These are phyloP conservation scores for Neurospora cerealis DNA, from an alignment of 495 filamentous ascomycete genomes.

Conservation along the genomic window DNA sequence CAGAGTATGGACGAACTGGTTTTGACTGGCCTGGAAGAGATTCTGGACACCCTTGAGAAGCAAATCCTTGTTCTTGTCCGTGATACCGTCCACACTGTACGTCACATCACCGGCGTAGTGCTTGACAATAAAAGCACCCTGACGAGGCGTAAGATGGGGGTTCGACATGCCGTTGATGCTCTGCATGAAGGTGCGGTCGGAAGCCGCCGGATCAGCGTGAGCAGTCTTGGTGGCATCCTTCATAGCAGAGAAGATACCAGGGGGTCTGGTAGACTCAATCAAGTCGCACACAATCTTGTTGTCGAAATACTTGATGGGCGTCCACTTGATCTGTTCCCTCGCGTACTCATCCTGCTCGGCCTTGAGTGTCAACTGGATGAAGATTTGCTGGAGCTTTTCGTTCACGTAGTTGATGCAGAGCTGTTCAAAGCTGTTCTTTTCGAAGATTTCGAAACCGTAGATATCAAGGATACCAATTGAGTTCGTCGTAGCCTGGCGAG, in stretches of 20 bases:
- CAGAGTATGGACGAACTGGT: constrained; percentile 72
- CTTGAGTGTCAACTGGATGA: constrained; percentile 95
- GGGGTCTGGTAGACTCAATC: constrained; percentile 86
- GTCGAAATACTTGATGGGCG: constrained; percentile 98
- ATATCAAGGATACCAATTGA: constrained; percentile 98
- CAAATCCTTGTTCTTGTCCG: constrained; percentile 99
- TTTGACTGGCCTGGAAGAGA: constrained; percentile 72
- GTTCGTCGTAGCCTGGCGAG: constrained; percentile 62
- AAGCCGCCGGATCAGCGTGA: constrained; percentile 86
- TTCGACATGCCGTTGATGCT: constrained; percentile 83
- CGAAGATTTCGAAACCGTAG: constrained; percentile 99
- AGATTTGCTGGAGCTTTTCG: constrained; percentile 98
- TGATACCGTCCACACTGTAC: constrained; percentile 94
- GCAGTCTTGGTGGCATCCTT: constrained; percentile 98
- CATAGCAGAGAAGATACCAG: constrained; percentile 89
- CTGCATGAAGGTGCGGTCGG: constrained; percentile 92
- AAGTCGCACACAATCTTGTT: constrained; percentile 98
- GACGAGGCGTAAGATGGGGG: constrained; percentile 81
- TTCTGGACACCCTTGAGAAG: constrained; percentile 89
- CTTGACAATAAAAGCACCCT: constrained; percentile 96
- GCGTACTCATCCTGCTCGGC: constrained; percentile 98
- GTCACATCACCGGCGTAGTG: constrained; percentile 98
- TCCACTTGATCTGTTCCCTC: constrained; percentile 95
- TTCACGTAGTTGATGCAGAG: constrained; percentile 99
- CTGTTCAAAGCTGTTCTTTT: constrained; percentile 98